A percentile compares a stretch with the other conserved stretches of the same genome.
Conservation (phyloP, 192 early-diverging fungal species). For the Jimgerdemannia lactiflua region DNA sequence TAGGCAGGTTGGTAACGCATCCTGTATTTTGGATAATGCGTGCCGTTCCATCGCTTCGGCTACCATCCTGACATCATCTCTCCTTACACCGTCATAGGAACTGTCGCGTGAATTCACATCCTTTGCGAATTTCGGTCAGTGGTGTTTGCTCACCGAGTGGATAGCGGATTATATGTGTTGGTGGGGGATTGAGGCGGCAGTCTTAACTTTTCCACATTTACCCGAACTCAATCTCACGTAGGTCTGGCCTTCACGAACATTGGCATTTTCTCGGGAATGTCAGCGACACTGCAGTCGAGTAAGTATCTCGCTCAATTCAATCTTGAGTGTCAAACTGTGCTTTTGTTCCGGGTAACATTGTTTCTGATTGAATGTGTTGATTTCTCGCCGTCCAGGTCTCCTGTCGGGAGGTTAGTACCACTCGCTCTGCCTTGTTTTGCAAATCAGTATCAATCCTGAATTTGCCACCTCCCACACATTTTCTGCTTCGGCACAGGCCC, state of each 20-base stretch:
- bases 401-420: conserved; percentile 17
- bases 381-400: conserved; percentile 6
- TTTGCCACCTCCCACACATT: background rate
- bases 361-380: background rate
- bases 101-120: conserved; percentile 11
- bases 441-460: background rate
- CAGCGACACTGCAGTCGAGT: conserved; percentile 29
- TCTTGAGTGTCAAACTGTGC: background rate
- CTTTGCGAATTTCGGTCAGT: conserved; percentile 22
- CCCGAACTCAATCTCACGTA: background rate
- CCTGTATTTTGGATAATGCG: conserved; percentile 8
- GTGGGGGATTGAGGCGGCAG: no score
- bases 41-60: background rate
- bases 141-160: background rate
- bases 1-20: conserved; percentile 10
- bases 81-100: background rate
- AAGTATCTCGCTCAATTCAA: background rate
- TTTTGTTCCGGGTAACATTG: background rate
- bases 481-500: background rate
- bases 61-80: no score
- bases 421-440: background rate
- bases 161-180: no score
- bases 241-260: conserved; percentile 33
- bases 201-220: background rate
- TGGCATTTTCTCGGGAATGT: conserved; percentile 28